phyloP scores from a whole-genome alignment of 257 asterid species.

The Petunia axillaris region DNA sequence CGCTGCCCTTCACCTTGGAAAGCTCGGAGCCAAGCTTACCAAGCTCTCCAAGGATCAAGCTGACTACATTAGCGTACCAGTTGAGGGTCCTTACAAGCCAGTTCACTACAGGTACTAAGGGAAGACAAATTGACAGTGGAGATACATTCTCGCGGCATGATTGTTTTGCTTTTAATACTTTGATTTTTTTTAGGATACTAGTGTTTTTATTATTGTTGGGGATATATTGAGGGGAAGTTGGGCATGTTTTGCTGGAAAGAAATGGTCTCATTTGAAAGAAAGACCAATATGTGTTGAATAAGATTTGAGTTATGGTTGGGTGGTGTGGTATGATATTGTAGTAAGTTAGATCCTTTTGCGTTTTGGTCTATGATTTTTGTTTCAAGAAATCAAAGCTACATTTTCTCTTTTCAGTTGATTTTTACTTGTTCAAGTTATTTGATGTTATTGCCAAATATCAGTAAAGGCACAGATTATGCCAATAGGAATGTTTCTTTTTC shows the following conservation, averaged over 20 bases:
- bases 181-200: not conserved
- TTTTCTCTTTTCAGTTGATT: not conserved
- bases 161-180: slow-evolving; percentile 16
- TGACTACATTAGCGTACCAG: slow-evolving; percentile 53
- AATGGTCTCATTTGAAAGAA: slow-evolving; percentile 24
- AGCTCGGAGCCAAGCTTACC: slow-evolving; percentile 64
- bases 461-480: not conserved
- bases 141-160: not conserved
- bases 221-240: slow-evolving; percentile 14
- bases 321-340: slow-evolving; percentile 26
- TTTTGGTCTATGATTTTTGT: not conserved
- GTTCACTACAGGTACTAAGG: slow-evolving; percentile 58
- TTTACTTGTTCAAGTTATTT: not conserved
- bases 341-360: not conserved
- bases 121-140: not conserved
- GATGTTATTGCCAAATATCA: not conserved
- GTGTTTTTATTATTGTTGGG: slow-evolving; percentile 15
- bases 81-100: slow-evolving; percentile 75
- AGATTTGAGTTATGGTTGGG: slow-evolving; percentile 25
- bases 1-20: slow-evolving; percentile 65
- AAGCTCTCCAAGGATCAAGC: slow-evolving; percentile 57
- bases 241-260: slow-evolving; percentile 18
- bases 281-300: slow-evolving; percentile 35
- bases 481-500: too few species aligned
- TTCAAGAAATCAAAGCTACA: not conserved